Percentiles rank a stretch among this genome's conserved stretches.
phyloP scores from a whole-genome alignment of 768 basidiomycete species.

The Gloeopeniophorella convolvens region DNA sequence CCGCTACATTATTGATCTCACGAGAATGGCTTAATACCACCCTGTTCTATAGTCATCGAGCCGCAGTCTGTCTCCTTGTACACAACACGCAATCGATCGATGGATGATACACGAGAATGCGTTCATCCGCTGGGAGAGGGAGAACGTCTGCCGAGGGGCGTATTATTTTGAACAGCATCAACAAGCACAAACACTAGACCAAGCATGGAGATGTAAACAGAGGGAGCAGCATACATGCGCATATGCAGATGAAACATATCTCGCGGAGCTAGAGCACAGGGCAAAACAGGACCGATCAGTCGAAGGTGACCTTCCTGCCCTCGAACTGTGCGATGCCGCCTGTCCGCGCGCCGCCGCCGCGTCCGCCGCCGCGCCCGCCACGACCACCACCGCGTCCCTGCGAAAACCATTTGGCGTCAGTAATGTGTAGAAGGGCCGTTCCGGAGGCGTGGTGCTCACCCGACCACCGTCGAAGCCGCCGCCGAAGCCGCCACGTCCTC shows the following conservation, averaged over 20 bases:
- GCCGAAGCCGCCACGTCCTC: slow-evolving; percentile 42
- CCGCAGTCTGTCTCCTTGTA: no score
- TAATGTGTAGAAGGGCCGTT: not conserved
- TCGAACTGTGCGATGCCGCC: slow-evolving; percentile 60
- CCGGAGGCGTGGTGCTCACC: slow-evolving; percentile 26
- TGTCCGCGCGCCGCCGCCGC: slow-evolving; percentile 43
- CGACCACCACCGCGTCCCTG: slow-evolving; percentile 39
- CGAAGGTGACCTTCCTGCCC: slow-evolving; percentile 65
- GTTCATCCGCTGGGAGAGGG: no score
- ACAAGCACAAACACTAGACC: not conserved
- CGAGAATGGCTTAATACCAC: not conserved
- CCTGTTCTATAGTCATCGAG: not conserved
- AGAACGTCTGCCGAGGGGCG: not conserved
- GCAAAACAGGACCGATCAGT: slow-evolving; percentile 5
- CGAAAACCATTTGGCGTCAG: slow-evolving; percentile 1
- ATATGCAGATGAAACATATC: not conserved
- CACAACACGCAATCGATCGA: no score
- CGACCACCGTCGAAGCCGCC: slow-evolving; percentile 40
- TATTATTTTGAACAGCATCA: not conserved
- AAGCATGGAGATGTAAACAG: not conserved
- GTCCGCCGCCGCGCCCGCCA: slow-evolving; percentile 34
- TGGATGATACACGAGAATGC: no score
- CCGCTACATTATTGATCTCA: slow-evolving; percentile 8
- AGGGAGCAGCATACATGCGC: not conserved
- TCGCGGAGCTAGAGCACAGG: not conserved